Evolutionary conservation across 257 asterid species (phyloP), one percentile per base, ranked within the genome.

Genomic region (Capsicum baccatum): DNA sequence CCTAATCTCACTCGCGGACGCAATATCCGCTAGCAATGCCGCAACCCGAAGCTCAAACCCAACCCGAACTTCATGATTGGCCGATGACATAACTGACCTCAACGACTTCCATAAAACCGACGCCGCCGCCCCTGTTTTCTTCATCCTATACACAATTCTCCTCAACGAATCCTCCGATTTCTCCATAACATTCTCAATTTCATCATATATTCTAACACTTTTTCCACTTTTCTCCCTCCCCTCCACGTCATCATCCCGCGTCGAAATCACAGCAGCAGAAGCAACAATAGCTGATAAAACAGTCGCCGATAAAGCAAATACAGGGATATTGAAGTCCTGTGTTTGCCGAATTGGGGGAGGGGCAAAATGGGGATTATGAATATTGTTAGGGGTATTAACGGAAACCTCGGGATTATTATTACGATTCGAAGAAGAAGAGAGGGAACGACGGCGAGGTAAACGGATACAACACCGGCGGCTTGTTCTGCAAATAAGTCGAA

Each of bases 21-120:
- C 97, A 88, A 97, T 97, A 79, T 97, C 99, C 3, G 99, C 99
- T 87, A 97, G 79, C 83, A 97, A 86, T 21, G 99, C 97, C 79
- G 98, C 99, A 39, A 97, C 99, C 50, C 97, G 89, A n/a, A 92
- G 89, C 91, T 97, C 99, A 71, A 97, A 97, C 63, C 98, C 99
- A 14, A 92, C 90, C 93, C 99, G 86, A 79, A 95, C 99, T 91
- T 93, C 99, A 78, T 96, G 92, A 83, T 96, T 96, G 67, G 99
- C 98, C 26, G 99, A 93, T 44, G 98, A 97, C 97, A 97, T 90
- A 39, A 97, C 92, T 48, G 99, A 93, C 87, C 93, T 87, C 89
- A 97, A 80, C 59, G 99, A 97, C 89, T 97, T 94, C 99, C 98
- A 97, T 54, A 97, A 62, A 35, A 97, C 97, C 79, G 99, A 88